Evolutionary conservation across 2,329 filamentous ascomycete species (phyloP), one percentile per base, ranked within the genome.

Genomic region (Talaromyces albobiverticillius): DNA sequence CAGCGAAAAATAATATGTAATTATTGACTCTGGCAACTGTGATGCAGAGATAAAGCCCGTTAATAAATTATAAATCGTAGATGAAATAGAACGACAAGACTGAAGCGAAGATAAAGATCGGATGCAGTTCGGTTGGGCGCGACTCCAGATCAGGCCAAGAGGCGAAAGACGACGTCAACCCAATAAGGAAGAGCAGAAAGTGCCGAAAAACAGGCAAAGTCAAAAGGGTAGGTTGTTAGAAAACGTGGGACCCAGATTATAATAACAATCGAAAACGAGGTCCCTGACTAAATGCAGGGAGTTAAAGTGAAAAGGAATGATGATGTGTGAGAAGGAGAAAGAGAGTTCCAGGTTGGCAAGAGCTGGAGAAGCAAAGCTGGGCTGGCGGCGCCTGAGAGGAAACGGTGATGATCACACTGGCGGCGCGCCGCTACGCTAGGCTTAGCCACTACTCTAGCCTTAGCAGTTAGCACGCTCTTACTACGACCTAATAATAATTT

Each of bases 351-450:
- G n/a, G 38, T 34, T 51, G 40, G 49, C 49, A 32, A 16, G 16
- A 31, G 45, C 25, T 4, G 18, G 40, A n/a, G n/a, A n/a, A n/a
- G n/a, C n/a, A n/a, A n/a, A n/a, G n/a, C n/a, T n/a, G n/a, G n/a
- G n/a, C n/a, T n/a, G n/a, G n/a, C n/a, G n/a, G n/a, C n/a, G n/a
- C n/a, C n/a, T n/a, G n/a, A 2, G 16, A 42, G 36, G 38, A n/a
- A 40, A 22, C 26, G 38, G 42, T 43, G 40, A 51, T 51, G 40
- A 51, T 51, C 40, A 14, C 20, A 51, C n/a, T n/a, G n/a, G n/a
- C n/a, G n/a, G n/a, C n/a, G n/a, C n/a, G n/a, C n/a, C 20, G 36
- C 46, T 26, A 9, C 25, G 25, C 25, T 29, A 29, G 25, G 25
- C 34, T 38, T n/a, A n/a, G n/a, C n/a, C n/a, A n/a, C n/a, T n/a